Percentiles rank a stretch among this genome's conserved stretches.
phyloP scores from a whole-genome alignment of 306 rosid genomes.

The Trifolium repens region DNA sequence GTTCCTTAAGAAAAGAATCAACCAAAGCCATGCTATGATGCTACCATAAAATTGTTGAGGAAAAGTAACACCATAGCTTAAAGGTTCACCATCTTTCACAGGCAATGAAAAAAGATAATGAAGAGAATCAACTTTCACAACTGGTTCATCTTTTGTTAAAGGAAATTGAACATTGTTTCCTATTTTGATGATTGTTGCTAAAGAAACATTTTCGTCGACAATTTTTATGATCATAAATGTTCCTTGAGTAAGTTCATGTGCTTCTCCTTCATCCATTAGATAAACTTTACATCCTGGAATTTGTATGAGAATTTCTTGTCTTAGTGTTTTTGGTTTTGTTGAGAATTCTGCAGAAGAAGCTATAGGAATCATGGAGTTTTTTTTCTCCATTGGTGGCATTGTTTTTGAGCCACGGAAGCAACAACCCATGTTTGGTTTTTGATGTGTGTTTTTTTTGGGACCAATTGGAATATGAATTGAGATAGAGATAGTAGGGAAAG shows the following conservation, averaged over 20 bases:
- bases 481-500: constrained; percentile 27
- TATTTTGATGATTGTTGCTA: constrained; percentile 73
- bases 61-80: constrained; percentile 88
- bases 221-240: constrained; percentile 66
- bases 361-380: background rate
- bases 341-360: constrained; percentile 21
- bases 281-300: constrained; percentile 77
- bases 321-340: constrained; percentile 40
- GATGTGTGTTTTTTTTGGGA: constrained; percentile 34
- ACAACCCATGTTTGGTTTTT: constrained; percentile 62
- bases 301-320: constrained; percentile 58
- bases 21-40: constrained; percentile 55
- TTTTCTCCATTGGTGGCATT: constrained; percentile 5
- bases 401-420: constrained; percentile 39
- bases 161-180: constrained; percentile 81
- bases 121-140: constrained; percentile 70
- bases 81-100: constrained; percentile 73
- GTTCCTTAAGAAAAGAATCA: constrained; percentile 72
- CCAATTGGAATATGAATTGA: constrained; percentile 32
- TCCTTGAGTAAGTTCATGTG: constrained; percentile 65
- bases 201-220: constrained; percentile 57
- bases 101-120: constrained; percentile 80
- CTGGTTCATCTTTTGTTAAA: constrained; percentile 91
- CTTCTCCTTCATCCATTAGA: constrained; percentile 81
- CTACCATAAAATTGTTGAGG: constrained; percentile 45